Evolutionary conservation across 768 basidiomycete species (phyloP), one percentile per base, ranked within the genome.

Genomic region (Tulasnella sp.): DNA sequence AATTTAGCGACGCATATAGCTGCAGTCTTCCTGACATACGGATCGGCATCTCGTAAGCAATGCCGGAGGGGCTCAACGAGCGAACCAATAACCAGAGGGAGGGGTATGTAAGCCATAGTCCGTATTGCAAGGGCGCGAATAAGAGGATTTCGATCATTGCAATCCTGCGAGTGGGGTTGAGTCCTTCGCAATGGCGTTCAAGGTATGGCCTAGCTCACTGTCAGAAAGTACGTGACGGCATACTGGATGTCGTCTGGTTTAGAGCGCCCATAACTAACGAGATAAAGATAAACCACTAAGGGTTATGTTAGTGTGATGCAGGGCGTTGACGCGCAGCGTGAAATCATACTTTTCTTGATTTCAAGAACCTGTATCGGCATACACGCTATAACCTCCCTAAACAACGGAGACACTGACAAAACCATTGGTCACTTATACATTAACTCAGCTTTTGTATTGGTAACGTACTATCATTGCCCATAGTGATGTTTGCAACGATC

Each of bases 71-170:
- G 93, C 53, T 98, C 95, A 35, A 80, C 71, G 32, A 99, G 72
- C 1, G 86, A 76, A 50, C 87, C 83, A 10, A 82, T 81, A 55
- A 96, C 88, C 44, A 80, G 72, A 7, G 91, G 84, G 20, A 95
- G 82, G 31, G 91, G 89, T 59, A 99, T 98, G 62, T 95, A 96
- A 5, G 95, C 93, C 93, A 99, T 98, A 10, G 95, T 99, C 37
- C 95, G 86, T 60, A 99, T 92, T 16, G 95, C 91, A 40, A 99
- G 72, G 13, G 93, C 95, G 31, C 95, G 85, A 52, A 99, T 90
- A 42, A 99, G 80, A 9, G 95, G 93, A 64, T 98, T 98, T 40
- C 86, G 78, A 63, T 98, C 93, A 60, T 81, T 83, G 60, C 90
- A 95, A 63, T 98, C 93, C 93, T 98, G 59, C 29, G 32, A 2